Evolutionary conservation across 179 eudicot species (phyloP).

Genomic region (Drosera spatulata): DNA sequence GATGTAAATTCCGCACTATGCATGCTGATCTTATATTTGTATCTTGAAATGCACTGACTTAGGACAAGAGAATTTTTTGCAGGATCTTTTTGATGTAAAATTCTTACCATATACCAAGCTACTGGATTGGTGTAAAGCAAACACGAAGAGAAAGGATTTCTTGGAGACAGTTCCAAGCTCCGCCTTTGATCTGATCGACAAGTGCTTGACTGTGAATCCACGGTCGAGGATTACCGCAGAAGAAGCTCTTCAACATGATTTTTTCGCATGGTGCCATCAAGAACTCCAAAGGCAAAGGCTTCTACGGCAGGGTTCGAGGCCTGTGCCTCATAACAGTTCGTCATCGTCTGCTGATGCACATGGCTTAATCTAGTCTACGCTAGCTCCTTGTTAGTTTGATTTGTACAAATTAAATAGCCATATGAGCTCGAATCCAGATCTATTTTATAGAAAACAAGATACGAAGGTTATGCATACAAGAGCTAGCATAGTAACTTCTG

Average conservation of each 20-base stretch:
- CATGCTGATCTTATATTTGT: too few species aligned
- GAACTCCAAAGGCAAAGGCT: constrained; percentile 25
- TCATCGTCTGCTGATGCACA: neutral
- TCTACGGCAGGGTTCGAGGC: too few species aligned
- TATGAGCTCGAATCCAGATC: too few species aligned
- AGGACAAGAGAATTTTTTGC: neutral
- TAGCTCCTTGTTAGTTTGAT: too few species aligned
- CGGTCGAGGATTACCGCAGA: constrained; percentile 81
- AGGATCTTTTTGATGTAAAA: constrained; percentile 64
- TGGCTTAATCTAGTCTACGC: too few species aligned
- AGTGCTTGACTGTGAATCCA: constrained; percentile 87
- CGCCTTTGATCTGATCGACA: constrained; percentile 77
- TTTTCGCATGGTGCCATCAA: constrained; percentile 57
- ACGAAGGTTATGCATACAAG: too few species aligned
- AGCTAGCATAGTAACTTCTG: too few species aligned
- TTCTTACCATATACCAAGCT: constrained; percentile 36
- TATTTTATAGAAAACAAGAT: too few species aligned
- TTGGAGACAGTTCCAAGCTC: constrained; percentile 43
- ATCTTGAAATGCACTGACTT: neutral
- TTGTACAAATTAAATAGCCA: too few species aligned
- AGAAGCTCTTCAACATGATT: constrained; percentile 81
- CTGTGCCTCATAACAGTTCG: too few species aligned
- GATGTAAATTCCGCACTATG: too few species aligned
- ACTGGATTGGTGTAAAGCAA: constrained; percentile 57
- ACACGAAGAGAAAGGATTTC: constrained; percentile 63